phyloP scores from a whole-genome alignment of 1,284 basidiomycete species.

The Malassezia dermatis region DNA sequence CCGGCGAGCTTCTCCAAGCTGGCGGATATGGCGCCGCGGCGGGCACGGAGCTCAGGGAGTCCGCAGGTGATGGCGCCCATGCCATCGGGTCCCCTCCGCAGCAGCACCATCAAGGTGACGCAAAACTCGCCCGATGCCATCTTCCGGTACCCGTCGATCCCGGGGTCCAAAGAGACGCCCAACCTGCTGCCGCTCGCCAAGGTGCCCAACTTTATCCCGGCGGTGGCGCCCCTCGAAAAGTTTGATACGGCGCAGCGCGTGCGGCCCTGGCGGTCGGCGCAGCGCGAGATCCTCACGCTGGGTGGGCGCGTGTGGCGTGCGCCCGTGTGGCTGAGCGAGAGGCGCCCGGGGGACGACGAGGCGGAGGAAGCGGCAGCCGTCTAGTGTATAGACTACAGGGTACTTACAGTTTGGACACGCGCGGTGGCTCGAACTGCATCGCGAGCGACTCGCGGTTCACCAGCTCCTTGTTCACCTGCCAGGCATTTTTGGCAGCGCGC shows the following conservation, averaged over 20 bases:
- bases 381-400: background rate
- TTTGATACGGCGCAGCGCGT: constrained; percentile 9
- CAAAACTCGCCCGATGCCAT: constrained; percentile 16
- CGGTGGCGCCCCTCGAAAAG: constrained; percentile 21
- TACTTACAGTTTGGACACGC: constrained; percentile 5
- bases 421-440: constrained; percentile 14
- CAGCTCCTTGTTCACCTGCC: constrained; percentile 52
- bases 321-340: constrained; percentile 27
- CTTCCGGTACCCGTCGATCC: constrained; percentile 30
- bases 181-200: constrained; percentile 26
- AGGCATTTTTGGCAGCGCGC: constrained; percentile 50
- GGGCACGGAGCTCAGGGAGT: background rate
- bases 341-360: background rate
- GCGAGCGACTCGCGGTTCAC: constrained; percentile 21
- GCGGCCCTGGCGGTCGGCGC: constrained; percentile 25
- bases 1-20: constrained; percentile 11
- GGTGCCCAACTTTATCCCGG: constrained; percentile 24
- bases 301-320: constrained; percentile 34
- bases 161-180: constrained; percentile 23
- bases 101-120: constrained; percentile 4
- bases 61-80: background rate
- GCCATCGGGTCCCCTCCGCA: background rate
- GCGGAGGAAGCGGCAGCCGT: background rate
- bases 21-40: background rate
- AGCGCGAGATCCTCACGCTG: constrained; percentile 32